These are phyloP conservation scores for Fusarium succisae DNA, from an alignment of 2,329 filamentous ascomycete species.

Conservation along the genomic window DNA sequence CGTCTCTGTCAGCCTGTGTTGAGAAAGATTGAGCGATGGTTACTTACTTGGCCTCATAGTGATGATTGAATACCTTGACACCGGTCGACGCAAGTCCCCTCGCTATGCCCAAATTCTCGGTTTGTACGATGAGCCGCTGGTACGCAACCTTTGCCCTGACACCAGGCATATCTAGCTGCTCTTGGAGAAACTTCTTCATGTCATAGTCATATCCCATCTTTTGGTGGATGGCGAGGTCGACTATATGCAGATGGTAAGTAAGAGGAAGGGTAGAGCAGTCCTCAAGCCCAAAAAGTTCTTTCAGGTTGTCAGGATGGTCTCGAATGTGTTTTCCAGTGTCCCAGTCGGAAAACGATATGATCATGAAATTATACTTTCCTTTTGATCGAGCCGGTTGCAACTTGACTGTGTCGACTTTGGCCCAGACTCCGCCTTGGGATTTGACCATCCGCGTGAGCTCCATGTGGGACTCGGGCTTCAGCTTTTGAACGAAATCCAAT, in stretches of 20 bases:
- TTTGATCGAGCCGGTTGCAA: background rate
- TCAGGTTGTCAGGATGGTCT: accelerated
- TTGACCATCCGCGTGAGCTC: background rate
- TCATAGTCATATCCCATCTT: background rate
- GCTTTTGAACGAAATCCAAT: background rate
- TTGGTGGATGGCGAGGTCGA: background rate
- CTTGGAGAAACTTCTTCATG: background rate
- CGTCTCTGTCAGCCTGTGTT: background rate
- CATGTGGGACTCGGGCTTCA: background rate
- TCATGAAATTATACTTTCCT: background rate
- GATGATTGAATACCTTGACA: background rate
- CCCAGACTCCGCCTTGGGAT: background rate
- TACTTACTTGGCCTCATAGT: background rate
- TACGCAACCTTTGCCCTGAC: background rate
- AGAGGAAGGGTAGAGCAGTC: background rate
- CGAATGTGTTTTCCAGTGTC: background rate
- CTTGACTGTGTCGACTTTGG: background rate
- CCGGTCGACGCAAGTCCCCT: background rate
- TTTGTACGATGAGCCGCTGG: background rate
- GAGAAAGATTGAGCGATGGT: background rate
- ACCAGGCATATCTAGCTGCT: accelerated
- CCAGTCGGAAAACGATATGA: background rate
- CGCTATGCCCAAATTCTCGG: background rate
- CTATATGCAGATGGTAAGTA: background rate
- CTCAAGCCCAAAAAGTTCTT: background rate